A percentile compares a stretch with the other conserved stretches of the same genome.
Conservation (phyloP, 441 rosid species). For the Pelargonium australe region DNA sequence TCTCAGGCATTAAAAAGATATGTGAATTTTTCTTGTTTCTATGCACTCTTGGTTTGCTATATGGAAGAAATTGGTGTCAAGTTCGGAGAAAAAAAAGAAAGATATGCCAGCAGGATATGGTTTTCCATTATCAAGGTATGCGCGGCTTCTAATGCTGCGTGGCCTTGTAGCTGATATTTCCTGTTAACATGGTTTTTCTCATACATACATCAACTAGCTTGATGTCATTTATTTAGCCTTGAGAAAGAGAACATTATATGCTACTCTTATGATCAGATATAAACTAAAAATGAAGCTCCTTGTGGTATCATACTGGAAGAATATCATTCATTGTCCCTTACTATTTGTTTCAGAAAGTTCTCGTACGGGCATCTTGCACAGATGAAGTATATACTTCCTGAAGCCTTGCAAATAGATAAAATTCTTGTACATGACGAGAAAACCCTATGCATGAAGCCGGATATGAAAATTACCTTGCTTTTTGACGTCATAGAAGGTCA, state of each 20-base stretch:
- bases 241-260: background rate
- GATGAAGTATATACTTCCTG: slow-evolving; percentile 44
- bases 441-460: slow-evolving; percentile 42
- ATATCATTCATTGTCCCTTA: background rate
- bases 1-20: too few relatives aligned
- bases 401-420: slow-evolving; percentile 35
- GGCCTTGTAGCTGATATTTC: too few relatives aligned
- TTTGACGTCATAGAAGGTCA: slow-evolving; percentile 32
- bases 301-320: background rate
- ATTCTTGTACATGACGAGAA: slow-evolving; percentile 40
- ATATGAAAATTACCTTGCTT: slow-evolving; percentile 33
- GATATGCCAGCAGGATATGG: too few relatives aligned
- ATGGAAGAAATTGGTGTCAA: too few relatives aligned
- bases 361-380: slow-evolving; percentile 38
- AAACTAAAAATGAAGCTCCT: background rate
- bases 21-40: too few relatives aligned
- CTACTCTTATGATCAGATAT: too few relatives aligned
- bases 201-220: background rate
- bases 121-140: background rate
- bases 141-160: background rate
- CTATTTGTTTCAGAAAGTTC: slow-evolving; percentile 33
- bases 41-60: background rate
- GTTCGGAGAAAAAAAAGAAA: too few relatives aligned
- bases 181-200: too few relatives aligned
- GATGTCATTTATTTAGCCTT: background rate